A percentile compares a stretch with the other conserved stretches of the same genome.
phyloP scores from a whole-genome alignment of 192 early-diverging fungal species.

The Endogone sp. region DNA sequence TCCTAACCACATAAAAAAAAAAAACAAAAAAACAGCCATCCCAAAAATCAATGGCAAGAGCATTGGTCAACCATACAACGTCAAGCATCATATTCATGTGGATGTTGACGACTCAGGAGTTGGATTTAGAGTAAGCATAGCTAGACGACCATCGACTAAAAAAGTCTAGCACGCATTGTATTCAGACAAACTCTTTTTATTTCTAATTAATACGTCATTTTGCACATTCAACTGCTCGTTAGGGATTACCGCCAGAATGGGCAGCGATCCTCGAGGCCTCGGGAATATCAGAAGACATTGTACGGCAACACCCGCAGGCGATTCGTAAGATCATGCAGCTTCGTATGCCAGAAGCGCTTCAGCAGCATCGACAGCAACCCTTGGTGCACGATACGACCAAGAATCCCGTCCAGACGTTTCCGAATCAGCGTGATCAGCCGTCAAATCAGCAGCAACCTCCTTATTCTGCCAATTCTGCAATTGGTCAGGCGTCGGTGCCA shows the following conservation, averaged over 20 bases:
- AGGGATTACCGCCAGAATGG: slow-evolving; percentile 49
- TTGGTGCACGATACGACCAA: slow-evolving; percentile 18
- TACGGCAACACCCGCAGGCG: slow-evolving; percentile 40
- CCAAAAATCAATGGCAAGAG: background rate
- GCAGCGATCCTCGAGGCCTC: slow-evolving; percentile 34
- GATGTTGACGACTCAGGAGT: slow-evolving; percentile 30
- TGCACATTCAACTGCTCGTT: no score
- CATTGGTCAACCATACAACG: slow-evolving; percentile 51
- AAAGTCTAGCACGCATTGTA: no score
- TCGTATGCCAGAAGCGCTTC: slow-evolving; percentile 36
- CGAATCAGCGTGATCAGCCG: slow-evolving; percentile 7
- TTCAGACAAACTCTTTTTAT: no score
- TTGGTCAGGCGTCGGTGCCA: slow-evolving; percentile 1
- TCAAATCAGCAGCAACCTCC: slow-evolving; percentile 3
- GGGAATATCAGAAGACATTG: slow-evolving; percentile 41
- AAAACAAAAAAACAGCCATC: slow-evolving; percentile 22
- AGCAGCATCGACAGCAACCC: slow-evolving; percentile 28
- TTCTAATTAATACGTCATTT: no score
- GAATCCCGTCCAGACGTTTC: background rate
- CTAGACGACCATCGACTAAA: no score
- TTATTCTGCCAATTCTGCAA: background rate
- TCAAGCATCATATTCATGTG: slow-evolving; percentile 50
- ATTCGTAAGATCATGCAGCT: slow-evolving; percentile 44
- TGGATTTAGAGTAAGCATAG: slow-evolving; percentile 14
- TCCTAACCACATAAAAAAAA: no score